Percentiles rank a stretch among this genome's conserved stretches.
Evolutionary conservation across 78 protist genomes (phyloP).

Genomic region (Parvularia atlantis): DNA sequence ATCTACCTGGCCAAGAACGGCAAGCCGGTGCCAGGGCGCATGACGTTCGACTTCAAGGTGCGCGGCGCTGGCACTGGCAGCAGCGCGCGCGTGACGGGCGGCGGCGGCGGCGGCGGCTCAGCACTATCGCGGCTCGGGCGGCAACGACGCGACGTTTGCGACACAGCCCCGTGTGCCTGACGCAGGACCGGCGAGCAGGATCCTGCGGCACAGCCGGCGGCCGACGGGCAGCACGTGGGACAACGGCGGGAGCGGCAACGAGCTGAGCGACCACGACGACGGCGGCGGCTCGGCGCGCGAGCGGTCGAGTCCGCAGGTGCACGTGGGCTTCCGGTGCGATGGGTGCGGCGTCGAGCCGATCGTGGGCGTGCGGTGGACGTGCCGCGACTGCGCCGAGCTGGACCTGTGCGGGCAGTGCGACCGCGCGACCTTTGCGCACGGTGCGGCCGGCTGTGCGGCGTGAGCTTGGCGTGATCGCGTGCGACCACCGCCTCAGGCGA

Average conservation of each 20-base stretch:
- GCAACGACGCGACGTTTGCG: too few relatives aligned
- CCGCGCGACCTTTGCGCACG: neutral
- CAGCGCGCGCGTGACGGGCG: too few relatives aligned
- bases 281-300: neutral
- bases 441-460: neutral
- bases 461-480: neutral
- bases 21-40: neutral
- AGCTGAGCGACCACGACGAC: too few relatives aligned
- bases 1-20: slow-evolving; percentile 12
- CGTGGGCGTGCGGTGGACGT: neutral
- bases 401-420: neutral
- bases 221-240: too few relatives aligned
- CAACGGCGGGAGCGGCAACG: too few relatives aligned
- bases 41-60: neutral
- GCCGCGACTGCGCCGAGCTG: neutral
- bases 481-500: neutral
- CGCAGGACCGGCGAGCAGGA: too few relatives aligned
- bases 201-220: too few relatives aligned
- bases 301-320: neutral
- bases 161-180: too few relatives aligned
- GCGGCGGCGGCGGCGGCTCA: too few relatives aligned
- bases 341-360: neutral
- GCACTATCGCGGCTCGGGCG: too few relatives aligned
- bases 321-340: neutral
- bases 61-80: too few relatives aligned